Percentiles rank a stretch among this genome's conserved stretches.
These are phyloP conservation scores for Aspergillus incahuasiensis DNA, from an alignment of 495 filamentous ascomycete genomes.

Conservation along the genomic window DNA sequence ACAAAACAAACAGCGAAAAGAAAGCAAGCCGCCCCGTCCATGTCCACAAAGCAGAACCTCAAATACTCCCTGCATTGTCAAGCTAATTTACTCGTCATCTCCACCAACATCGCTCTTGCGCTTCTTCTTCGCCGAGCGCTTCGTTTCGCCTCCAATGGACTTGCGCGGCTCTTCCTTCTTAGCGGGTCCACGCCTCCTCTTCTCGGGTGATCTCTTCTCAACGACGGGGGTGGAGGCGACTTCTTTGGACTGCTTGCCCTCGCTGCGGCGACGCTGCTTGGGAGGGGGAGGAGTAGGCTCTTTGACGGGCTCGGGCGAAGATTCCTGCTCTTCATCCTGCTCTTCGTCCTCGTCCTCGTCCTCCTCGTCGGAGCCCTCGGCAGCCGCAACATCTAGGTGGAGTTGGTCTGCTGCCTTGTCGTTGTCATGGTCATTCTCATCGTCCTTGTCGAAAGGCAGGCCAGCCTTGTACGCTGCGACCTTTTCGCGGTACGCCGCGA, in stretches of 20 bases:
- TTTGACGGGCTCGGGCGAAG: conserved; percentile 47
- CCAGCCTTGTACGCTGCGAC: conserved; percentile 67
- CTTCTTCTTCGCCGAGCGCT: conserved; percentile 60
- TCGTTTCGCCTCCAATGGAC: conserved; percentile 42
- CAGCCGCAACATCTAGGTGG: conserved; percentile 53
- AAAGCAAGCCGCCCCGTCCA: neutral
- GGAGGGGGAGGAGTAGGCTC: conserved; percentile 49
- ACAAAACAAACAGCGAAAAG: neutral
- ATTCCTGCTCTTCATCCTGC: conserved; percentile 41
- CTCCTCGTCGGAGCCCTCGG: conserved; percentile 43
- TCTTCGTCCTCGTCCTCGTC: conserved; percentile 39
- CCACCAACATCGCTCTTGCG: conserved; percentile 52
- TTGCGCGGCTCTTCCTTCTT: conserved; percentile 54
- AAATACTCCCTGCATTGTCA: neutral
- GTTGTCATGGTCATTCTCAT: conserved; percentile 56
- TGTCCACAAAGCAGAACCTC: neutral
- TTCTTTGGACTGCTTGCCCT: conserved; percentile 45
- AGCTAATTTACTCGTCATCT: conserved; percentile 23
- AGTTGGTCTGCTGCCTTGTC: conserved; percentile 51
- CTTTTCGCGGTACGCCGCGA: conserved; percentile 66
- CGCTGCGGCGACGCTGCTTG: conserved; percentile 47
- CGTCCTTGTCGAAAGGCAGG: conserved; percentile 41
- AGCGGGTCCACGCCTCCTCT: conserved; percentile 36
- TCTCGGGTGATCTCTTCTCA: conserved; percentile 32
- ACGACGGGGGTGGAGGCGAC: conserved; percentile 29